Evolutionary conservation across 1,284 basidiomycete species (phyloP).

Genomic region (Dichomitus squalens): DNA sequence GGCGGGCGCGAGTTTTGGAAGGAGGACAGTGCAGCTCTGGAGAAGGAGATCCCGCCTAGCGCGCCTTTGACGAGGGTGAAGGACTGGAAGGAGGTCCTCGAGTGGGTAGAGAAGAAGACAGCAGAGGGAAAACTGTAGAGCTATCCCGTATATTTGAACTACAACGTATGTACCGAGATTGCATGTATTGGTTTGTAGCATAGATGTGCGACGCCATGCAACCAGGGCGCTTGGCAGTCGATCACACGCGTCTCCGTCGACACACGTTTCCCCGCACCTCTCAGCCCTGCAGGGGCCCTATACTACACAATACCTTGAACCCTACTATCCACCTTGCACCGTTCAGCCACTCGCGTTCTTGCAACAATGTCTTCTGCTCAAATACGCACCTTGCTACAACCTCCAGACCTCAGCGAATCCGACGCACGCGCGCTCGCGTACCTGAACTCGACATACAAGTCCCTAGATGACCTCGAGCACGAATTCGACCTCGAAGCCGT

Average conservation of each 20-base stretch:
- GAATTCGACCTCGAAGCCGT: constrained; percentile 42
- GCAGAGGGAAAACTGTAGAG: constrained; percentile 28
- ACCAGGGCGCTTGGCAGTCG: not conserved
- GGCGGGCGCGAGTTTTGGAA: constrained; percentile 59
- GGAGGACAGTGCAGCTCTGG: constrained; percentile 43
- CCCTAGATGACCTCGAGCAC: constrained; percentile 42
- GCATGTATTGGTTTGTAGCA: not conserved
- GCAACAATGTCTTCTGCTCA: constrained; percentile 51
- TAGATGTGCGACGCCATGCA: not conserved
- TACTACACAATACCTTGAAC: no score
- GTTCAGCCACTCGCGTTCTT: not conserved
- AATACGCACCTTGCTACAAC: constrained; percentile 50
- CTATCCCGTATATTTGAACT: not conserved
- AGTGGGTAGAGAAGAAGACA: constrained; percentile 44
- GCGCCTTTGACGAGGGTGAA: constrained; percentile 50
- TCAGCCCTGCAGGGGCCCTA: no score
- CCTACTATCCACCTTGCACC: not conserved
- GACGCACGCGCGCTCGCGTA: constrained; percentile 42
- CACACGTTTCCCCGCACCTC: not conserved
- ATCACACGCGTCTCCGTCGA: not conserved
- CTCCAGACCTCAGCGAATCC: constrained; percentile 46
- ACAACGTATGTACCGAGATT: not conserved
- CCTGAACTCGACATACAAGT: constrained; percentile 49
- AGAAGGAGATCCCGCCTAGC: constrained; percentile 42
- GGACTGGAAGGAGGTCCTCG: constrained; percentile 58